Conservation (phyloP, 306 rosid genomes). For the Pterocarpus macrocarpus region DNA sequence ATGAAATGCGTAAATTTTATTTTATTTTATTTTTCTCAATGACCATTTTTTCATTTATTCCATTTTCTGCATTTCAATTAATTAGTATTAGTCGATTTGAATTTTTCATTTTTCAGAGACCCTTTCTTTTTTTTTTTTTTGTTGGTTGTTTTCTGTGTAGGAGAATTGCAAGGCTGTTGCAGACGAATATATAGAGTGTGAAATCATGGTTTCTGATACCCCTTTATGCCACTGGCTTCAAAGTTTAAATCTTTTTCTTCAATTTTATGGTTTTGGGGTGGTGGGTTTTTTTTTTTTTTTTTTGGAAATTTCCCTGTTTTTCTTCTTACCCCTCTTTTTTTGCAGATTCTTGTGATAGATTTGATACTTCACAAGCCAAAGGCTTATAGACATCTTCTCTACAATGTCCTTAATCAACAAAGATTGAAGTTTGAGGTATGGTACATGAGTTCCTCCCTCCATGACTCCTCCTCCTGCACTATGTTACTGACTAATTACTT, state of each 20-base stretch:
- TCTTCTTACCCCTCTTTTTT: neutral
- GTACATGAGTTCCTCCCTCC: constrained; percentile 27
- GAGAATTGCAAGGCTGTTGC: constrained; percentile 82
- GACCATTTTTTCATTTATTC: neutral
- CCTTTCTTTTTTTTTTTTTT: neutral
- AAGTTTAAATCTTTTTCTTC: constrained; percentile 32
- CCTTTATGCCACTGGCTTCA: constrained; percentile 17
- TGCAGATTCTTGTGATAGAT: constrained; percentile 81
- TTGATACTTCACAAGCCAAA: constrained; percentile 84
- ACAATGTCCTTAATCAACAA: constrained; percentile 69
- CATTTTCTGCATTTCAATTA: neutral
- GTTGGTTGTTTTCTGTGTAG: constrained; percentile 51
- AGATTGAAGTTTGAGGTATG: constrained; percentile 65
- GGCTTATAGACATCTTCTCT: constrained; percentile 85
- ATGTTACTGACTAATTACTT: neutral
- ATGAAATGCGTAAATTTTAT: constrained; percentile 79
- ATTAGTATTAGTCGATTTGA: neutral
- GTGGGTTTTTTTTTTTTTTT: neutral
- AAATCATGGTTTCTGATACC: constrained; percentile 66
- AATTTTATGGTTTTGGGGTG: neutral
- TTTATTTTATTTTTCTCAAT: neutral
- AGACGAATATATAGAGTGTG: constrained; percentile 89
- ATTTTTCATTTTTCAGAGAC: neutral
- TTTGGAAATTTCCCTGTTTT: constrained; percentile 12
- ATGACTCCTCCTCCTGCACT: neutral